phyloP scores from a whole-genome alignment of 805 yeast species.

The Schwanniomyces pseudopolymorphus region DNA sequence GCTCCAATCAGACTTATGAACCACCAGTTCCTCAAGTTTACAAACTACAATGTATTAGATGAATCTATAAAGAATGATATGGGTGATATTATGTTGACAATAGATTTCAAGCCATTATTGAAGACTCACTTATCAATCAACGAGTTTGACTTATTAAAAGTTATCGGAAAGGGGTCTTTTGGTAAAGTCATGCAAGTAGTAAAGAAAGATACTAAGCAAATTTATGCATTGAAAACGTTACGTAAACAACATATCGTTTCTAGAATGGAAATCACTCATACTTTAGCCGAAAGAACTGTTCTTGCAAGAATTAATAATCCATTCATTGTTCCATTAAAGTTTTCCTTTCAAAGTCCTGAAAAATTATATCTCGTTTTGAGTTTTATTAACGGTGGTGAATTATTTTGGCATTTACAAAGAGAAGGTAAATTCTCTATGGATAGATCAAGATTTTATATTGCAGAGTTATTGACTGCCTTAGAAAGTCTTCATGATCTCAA shows the following conservation, averaged over 20 bases:
- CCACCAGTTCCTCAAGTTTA: slow-evolving; percentile 48
- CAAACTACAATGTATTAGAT: slow-evolving; percentile 43
- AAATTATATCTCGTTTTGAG: slow-evolving; percentile 87
- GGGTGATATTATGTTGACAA: slow-evolving; percentile 60
- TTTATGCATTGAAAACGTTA: slow-evolving; percentile 91
- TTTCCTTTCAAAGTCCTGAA: slow-evolving; percentile 96
- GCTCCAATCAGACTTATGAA: slow-evolving; percentile 58
- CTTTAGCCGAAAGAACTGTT: slow-evolving; percentile 94
- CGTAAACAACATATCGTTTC: slow-evolving; percentile 93
- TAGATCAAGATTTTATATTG: slow-evolving; percentile 89
- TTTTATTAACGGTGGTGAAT: slow-evolving; percentile 95
- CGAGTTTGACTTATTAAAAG: slow-evolving; percentile 90
- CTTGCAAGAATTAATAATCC: slow-evolving; percentile 91
- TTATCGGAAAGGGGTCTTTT: slow-evolving; percentile 96
- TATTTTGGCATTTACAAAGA: slow-evolving; percentile 89
- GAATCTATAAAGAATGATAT: slow-evolving; percentile 31
- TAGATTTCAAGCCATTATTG: slow-evolving; percentile 65
- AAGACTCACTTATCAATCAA: slow-evolving; percentile 77
- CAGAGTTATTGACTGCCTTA: slow-evolving; percentile 89
- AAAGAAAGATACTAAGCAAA: slow-evolving; percentile 90
- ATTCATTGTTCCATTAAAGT: slow-evolving; percentile 93
- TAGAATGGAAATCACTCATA: slow-evolving; percentile 92
- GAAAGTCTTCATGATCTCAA: slow-evolving; percentile 89
- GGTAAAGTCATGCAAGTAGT: slow-evolving; percentile 99
- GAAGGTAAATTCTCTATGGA: slow-evolving; percentile 87